Base-by-base conservation (phyloP, 2,329 filamentous ascomycete genomes). In the Trichoderma brevicompactum region DNA sequence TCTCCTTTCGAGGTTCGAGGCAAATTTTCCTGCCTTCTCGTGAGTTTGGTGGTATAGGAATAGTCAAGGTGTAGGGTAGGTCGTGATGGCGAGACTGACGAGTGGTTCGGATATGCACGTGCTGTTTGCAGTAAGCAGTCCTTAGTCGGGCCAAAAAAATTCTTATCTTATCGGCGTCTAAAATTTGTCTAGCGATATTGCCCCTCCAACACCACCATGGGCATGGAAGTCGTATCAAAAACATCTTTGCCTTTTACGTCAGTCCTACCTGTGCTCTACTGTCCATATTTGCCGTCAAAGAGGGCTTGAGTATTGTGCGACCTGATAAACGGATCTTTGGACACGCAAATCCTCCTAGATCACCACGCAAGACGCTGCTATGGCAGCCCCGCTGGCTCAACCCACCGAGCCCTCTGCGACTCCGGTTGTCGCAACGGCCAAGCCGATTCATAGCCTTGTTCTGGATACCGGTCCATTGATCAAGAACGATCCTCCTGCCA, bases 381-480 rank as follows among this genome's bases (percentile, higher is more conserved):
- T 74, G 72, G 71, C 70, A 28, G 48, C 69, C 65, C 66, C 50
- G 28, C 12, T 17, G 15, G 19, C 36, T 41, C 69, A 48, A 50
- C 46, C 59, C 13, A n/a, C 63, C 10, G 68, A 68, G 43, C 61
- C 69, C 17, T 54, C 52, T 46, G 66, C 66, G 34, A 52, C 68
- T 34, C 64, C 58, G 12, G 17, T 64, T 60, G n/a, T 40, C 54
- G 48, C 68, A 48, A 56, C 69, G 15, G 49, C 70, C 44, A 97
- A 94, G 75, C 85, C 89, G 0, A 87, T 96, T 56, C 89, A 96
- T 79, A 90, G 89, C 62, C 87, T 98, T 59, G 85, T 98, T 34
- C 85, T 99, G 70, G 95, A 99, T 75, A 91, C 95, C 3, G 94
- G 94, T 32, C 93, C 94, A 7, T 88, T 99, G 67, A 94, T 99